Conservation (phyloP, 768 basidiomycete genomes). For the Gloeopeniophorella convolvens region DNA sequence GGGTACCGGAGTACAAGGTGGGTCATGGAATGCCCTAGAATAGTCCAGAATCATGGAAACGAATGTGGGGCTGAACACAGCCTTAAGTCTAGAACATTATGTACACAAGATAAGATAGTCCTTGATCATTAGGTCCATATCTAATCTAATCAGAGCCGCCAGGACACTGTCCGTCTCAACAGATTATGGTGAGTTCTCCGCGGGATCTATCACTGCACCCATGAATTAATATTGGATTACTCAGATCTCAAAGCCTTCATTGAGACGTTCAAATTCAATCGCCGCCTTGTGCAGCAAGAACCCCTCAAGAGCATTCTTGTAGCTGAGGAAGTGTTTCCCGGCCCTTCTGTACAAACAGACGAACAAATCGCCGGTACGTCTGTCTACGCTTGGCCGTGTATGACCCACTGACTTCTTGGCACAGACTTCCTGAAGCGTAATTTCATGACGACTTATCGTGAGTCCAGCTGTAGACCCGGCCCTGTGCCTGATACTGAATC, state of each 20-base stretch:
- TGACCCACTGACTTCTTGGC: no score
- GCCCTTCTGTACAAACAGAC: slow-evolving; percentile 14
- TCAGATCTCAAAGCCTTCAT: slow-evolving; percentile 13
- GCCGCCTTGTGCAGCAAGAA: slow-evolving; percentile 16
- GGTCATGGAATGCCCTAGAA: no score
- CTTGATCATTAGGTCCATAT: no score
- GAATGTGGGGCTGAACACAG: no score
- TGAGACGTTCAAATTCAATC: slow-evolving; percentile 22
- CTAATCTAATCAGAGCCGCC: no score
- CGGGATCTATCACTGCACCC: neutral
- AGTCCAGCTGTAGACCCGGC: neutral
- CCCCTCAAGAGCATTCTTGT: slow-evolving; percentile 19
- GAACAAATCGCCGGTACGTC: slow-evolving; percentile 10
- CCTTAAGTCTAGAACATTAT: no score
- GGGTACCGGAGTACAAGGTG: no score
- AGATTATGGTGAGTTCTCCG: slow-evolving; percentile 11
- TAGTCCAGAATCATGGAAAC: no score
- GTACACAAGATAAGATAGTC: no score
- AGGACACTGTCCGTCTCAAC: no score
- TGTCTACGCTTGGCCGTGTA: neutral
- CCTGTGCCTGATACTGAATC: neutral
- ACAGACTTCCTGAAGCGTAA: slow-evolving; percentile 3
- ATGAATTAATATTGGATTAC: neutral
- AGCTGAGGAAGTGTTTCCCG: slow-evolving; percentile 11
- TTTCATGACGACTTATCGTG: slow-evolving; percentile 1